Evolutionary conservation across 176 grass and related monocot genomes (phyloP).

Genomic region (Urochloa ruziziensis): DNA sequence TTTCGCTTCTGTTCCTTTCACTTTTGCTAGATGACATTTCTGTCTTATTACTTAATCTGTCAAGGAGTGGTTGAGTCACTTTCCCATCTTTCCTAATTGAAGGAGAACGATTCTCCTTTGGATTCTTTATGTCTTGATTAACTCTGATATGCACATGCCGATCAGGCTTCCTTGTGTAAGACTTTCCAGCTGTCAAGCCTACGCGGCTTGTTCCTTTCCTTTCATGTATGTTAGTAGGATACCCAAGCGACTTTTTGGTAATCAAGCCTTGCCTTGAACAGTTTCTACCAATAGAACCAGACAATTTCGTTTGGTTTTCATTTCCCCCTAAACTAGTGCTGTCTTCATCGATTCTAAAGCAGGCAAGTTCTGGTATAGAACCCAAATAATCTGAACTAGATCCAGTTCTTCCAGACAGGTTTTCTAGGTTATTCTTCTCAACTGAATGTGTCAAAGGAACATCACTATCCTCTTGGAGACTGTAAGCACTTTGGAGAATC

Average conservation of each 20-base stretch:
- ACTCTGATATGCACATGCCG: slow-evolving; percentile 18
- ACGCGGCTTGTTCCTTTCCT: slow-evolving; percentile 21
- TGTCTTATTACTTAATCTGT: slow-evolving; percentile 36
- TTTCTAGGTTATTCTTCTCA: slow-evolving; percentile 42
- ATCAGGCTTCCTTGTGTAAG: slow-evolving; percentile 16
- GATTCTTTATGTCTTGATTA: slow-evolving; percentile 27
- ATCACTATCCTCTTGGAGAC: slow-evolving; percentile 8
- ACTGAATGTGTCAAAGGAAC: slow-evolving; percentile 43
- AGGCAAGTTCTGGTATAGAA: slow-evolving; percentile 41
- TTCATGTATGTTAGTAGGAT: slow-evolving; percentile 31
- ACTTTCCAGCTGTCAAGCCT: not conserved
- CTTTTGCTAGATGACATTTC: slow-evolving; percentile 28
- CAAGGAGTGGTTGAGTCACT: slow-evolving; percentile 18
- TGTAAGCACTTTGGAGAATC: slow-evolving; percentile 25
- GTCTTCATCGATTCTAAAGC: slow-evolving; percentile 67
- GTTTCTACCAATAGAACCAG: not conserved
- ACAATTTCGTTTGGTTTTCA: slow-evolving; percentile 15
- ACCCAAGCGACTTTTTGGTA: slow-evolving; percentile 15
- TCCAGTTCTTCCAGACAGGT: slow-evolving; percentile 29
- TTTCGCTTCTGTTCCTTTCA: slow-evolving; percentile 25
- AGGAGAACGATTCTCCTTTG: slow-evolving; percentile 49
- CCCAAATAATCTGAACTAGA: slow-evolving; percentile 32
- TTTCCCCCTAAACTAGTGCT: slow-evolving; percentile 27
- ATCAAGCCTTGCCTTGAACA: slow-evolving; percentile 6
- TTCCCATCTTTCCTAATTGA: slow-evolving; percentile 37